Conservation (phyloP, 2,329 filamentous ascomycete genomes). For the Aquanectria penicillioides region DNA sequence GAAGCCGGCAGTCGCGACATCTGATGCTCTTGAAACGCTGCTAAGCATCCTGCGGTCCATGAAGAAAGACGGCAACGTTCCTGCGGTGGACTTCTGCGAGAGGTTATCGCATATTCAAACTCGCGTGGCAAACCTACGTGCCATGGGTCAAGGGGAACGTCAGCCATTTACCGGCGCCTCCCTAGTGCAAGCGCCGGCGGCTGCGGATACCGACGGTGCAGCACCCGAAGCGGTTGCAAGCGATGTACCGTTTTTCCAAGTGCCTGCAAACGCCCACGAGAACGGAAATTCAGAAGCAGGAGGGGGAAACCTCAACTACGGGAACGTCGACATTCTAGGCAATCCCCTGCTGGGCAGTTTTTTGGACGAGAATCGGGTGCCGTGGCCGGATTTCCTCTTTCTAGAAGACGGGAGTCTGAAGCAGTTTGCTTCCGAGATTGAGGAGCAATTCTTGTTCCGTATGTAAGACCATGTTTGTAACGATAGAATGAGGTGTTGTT, state of each 20-base stretch:
- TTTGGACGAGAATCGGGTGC: constrained; percentile 39
- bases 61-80: constrained; percentile 43
- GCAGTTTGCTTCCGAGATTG: constrained; percentile 41
- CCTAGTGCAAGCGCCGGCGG: not conserved
- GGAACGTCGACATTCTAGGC: constrained; percentile 36
- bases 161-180: not conserved
- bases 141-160: constrained; percentile 21
- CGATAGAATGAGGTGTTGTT: too few species aligned
- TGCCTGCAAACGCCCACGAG: constrained; percentile 12
- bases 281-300: not conserved
- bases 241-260: constrained; percentile 2
- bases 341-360: constrained; percentile 42
- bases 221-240: not conserved
- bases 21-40: constrained; percentile 42
- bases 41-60: constrained; percentile 43
- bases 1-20: constrained; percentile 39
- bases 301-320: constrained; percentile 19
- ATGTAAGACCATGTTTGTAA: too few species aligned
- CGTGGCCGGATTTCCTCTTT: constrained; percentile 39
- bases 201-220: not conserved
- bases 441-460: constrained; percentile 39
- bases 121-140: constrained; percentile 27
- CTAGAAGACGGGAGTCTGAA: constrained; percentile 38
- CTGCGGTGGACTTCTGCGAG: constrained; percentile 44
- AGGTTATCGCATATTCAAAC: constrained; percentile 39